phyloP scores from a whole-genome alignment of 257 asterid genomes.

The Solanum pimpinellifolium region DNA sequence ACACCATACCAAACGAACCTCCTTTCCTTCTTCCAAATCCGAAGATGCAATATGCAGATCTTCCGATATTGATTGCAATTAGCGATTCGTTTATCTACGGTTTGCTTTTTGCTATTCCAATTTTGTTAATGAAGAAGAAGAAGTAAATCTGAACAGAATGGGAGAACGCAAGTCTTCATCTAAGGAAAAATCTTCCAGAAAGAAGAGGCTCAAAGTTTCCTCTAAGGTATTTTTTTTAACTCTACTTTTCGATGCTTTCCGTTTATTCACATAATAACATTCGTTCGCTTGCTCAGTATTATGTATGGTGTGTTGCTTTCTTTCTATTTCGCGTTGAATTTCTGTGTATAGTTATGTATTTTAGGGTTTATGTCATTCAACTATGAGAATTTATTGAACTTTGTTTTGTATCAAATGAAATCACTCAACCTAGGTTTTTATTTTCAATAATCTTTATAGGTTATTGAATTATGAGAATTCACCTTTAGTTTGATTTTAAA shows the following conservation, averaged over 20 bases:
- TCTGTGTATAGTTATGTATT: not conserved
- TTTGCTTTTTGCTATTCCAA: not conserved
- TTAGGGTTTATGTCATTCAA: too few species aligned
- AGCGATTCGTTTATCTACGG: not conserved
- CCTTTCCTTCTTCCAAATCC: not conserved
- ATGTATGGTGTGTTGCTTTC: not conserved
- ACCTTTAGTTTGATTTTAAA: not conserved
- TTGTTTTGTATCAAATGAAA: too few species aligned
- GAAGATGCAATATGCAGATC: not conserved
- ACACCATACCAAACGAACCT: not conserved
- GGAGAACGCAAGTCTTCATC: constrained; percentile 43
- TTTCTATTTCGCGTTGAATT: not conserved
- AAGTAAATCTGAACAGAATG: constrained; percentile 13
- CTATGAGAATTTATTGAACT: too few species aligned
- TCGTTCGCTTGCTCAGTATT: not conserved
- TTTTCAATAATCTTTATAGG: too few species aligned
- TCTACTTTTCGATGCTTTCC: not conserved
- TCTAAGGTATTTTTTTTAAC: constrained; percentile 18
- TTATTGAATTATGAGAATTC: too few species aligned
- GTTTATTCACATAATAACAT: not conserved
- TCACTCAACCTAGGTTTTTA: too few species aligned
- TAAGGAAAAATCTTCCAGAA: constrained; percentile 34
- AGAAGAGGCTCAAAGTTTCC: constrained; percentile 40
- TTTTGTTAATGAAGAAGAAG: constrained; percentile 8
- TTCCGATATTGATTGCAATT: not conserved